Base-by-base conservation (phyloP, 331 rosid species). In the Rhamnella rubrinervis region DNA sequence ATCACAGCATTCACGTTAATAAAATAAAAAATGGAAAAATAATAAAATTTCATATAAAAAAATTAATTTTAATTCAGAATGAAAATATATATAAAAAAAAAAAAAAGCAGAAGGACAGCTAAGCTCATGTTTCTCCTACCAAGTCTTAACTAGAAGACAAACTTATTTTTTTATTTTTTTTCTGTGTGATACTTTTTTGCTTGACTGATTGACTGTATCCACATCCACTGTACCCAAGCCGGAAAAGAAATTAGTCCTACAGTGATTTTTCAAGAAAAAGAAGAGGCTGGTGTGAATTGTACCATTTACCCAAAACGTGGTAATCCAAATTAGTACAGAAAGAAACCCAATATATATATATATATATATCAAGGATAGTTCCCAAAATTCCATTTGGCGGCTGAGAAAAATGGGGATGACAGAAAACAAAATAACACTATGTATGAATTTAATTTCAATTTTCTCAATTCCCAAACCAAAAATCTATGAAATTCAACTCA, bases 61-160 rank as follows among this genome's bases (percentile, higher is more conserved):
- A 50, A 62, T 38, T 41, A 70, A 73, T 75, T 28, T 70, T 37
- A 75, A 78, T 65, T 61, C 11, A 28, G 67, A 71, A 61, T 59
- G 61, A 46, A 39, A 23, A 50, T 59, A 72, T 56, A 69, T n/a
- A n/a, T n/a, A n/a, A n/a, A n/a, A n/a, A n/a, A n/a, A n/a, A n/a
- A n/a, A 68, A 68, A 66, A 75, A 49, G 23, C 23, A 46, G 39
- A 35, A 13, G 39, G 73, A 78, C 82, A 78, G 71, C 84, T 71
- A 56, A 78, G 71, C 61, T 73, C 84, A 78, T 72, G 87, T 77
- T 80, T 51, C 64, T 52, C 61, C 31, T 59, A 51, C 47, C 47
- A 40, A 40, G 10, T 6, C 7, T 6, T 1, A 39, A 39, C 8
- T 40, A 40, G 3, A 40, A 40, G 47, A 40, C 47, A 8, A 40